Conservation (phyloP, 2,329 filamentous ascomycete species). For the Corynespora cassiicola region DNA sequence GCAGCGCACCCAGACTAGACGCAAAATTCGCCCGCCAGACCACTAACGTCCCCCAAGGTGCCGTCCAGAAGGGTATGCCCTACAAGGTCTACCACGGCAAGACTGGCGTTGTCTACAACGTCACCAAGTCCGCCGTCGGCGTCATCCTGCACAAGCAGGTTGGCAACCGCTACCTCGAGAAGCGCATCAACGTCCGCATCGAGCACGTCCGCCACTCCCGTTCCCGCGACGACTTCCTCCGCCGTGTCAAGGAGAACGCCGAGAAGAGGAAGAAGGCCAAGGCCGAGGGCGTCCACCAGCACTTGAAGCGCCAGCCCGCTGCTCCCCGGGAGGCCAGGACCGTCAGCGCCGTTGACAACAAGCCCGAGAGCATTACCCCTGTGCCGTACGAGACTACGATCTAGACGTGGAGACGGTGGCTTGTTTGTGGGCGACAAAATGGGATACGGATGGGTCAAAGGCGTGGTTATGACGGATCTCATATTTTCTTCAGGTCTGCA, state of each 20-base stretch:
- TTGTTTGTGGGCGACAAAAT: conserved; percentile 40
- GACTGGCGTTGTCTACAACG: conserved; percentile 94
- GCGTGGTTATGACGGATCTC: conserved; percentile 48
- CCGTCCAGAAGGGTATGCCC: conserved; percentile 72
- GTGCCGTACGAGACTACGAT: conserved; percentile 98
- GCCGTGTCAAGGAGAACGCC: conserved; percentile 95
- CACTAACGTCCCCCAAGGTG: conserved; percentile 38
- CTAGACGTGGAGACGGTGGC: conserved; percentile 61
- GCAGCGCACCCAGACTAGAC: conserved; percentile 54
- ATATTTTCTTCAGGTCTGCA: conserved; percentile 46
- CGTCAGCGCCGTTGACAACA: conserved; percentile 80
- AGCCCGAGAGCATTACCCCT: conserved; percentile 88
- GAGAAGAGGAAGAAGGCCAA: conserved; percentile 92
- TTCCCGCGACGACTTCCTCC: conserved; percentile 95
- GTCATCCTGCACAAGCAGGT: conserved; percentile 99
- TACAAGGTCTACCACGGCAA: conserved; percentile 99
- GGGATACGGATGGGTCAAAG: conserved; percentile 46
- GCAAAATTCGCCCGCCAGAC: conserved; percentile 11
- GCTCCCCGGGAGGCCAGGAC: conserved; percentile 81
- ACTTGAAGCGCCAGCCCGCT: conserved; percentile 89
- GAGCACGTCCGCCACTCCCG: conserved; percentile 96
- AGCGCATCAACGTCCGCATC: conserved; percentile 98
- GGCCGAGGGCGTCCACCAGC: conserved; percentile 82
- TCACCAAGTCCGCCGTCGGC: conserved; percentile 96
- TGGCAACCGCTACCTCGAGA: conserved; percentile 99